Base-by-base conservation (phyloP, 257 asterid genomes). In the Paraleonurus japonicus region DNA sequence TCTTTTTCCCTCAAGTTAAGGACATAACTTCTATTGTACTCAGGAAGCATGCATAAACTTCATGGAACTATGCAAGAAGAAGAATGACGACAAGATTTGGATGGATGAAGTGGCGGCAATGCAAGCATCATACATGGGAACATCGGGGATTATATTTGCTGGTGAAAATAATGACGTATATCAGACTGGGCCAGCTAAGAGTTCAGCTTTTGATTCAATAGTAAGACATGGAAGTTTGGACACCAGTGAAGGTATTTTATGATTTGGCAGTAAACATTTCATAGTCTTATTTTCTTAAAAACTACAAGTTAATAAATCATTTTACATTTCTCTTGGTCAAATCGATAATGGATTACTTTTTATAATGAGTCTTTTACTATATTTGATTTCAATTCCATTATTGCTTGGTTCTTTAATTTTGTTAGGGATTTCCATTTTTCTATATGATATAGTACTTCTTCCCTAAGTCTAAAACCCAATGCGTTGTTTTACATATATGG, bases 41-140 rank as follows among this genome's bases (percentile, higher is more conserved):
- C 77, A 90, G 97, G 94, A 84, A 75, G 97, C 94, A 4, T 85
- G 97, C 63, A 70, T 74, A 32, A 83, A 84, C 73, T 88, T 90
- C 82, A 78, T 81, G 87, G 88, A 85, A 79, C 71, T 90, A 37
- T 90, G 94, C 78, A 75, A 88, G 24, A 85, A 82, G 73, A 90
- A 90, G 87, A 85, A 88, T 41, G 81, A 77, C 5, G 96, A 90
- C 33, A 80, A 79, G 67, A 77, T 85, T 72, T 90, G 96, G 96
- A 83, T 86, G 94, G 94, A 88, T 65, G 96, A 90, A 83, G 90
- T 90, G 35, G 97, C 96, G 59, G 88, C 90, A 9, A 83, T 88
- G 90, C 96, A 84, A 75, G 91, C 91, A 48, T 83, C 96, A 2
- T 88, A 79, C 69, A 59, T 86, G 43, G 91, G 87, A 74, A 61